These are phyloP conservation scores for Escovopsis sp. DNA, from an alignment of 2,329 filamentous ascomycete species.

Conservation along the genomic window DNA sequence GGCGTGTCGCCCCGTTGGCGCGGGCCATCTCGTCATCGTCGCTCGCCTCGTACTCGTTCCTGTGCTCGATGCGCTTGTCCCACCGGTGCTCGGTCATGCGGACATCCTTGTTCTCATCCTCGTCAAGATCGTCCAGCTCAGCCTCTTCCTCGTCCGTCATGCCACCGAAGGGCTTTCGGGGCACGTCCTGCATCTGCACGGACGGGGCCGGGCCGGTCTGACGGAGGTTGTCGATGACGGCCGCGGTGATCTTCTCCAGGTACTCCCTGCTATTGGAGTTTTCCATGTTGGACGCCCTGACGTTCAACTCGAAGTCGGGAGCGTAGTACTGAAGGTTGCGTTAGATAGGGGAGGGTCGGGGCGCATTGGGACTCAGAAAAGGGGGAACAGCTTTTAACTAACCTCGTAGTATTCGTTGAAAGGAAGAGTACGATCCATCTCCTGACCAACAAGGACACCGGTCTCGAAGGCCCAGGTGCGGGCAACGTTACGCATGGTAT, in stretches of 20 bases:
- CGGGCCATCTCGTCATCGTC: slow-evolving; percentile 73
- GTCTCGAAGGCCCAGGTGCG: slow-evolving; percentile 97
- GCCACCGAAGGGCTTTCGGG: slow-evolving; percentile 44
- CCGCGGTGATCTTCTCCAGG: slow-evolving; percentile 65
- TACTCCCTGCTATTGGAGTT: slow-evolving; percentile 80
- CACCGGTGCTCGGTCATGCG: slow-evolving; percentile 70
- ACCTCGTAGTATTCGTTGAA: slow-evolving; percentile 93
- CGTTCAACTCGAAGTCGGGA: slow-evolving; percentile 80
- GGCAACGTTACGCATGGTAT: slow-evolving; percentile 93
- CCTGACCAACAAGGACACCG: slow-evolving; percentile 69
- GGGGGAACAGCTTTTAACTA: slow-evolving; percentile 11
- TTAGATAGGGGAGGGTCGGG: slow-evolving; percentile 8
- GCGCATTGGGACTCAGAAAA: too few species aligned
- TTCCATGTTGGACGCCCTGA: slow-evolving; percentile 75
- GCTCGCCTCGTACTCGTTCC: slow-evolving; percentile 74
- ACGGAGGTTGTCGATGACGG: slow-evolving; percentile 72
- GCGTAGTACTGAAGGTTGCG: slow-evolving; percentile 60
- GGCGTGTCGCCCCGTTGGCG: slow-evolving; percentile 53
- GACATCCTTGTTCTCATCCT: slow-evolving; percentile 72
- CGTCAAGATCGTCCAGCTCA: slow-evolving; percentile 56
- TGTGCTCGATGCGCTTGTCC: slow-evolving; percentile 62
- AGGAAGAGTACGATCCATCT: slow-evolving; percentile 70
- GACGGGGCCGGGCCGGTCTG: slow-evolving; percentile 79
- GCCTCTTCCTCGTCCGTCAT: slow-evolving; percentile 54
- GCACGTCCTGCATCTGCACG: slow-evolving; percentile 75